Conservation (phyloP, 345 rosid genomes). For the Salix koriyanagi region DNA sequence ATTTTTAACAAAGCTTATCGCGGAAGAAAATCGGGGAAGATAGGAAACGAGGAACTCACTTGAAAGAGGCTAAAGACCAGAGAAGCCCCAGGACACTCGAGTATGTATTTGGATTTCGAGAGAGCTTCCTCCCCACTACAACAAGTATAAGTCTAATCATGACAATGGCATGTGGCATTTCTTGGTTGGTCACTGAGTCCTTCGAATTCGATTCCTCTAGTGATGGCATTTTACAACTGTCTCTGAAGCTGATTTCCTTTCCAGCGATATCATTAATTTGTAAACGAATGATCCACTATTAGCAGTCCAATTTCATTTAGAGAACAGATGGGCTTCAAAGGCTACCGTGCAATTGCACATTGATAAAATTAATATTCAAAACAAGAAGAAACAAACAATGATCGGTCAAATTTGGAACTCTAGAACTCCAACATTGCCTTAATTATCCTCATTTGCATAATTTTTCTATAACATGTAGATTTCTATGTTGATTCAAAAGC, state of each 20-base stretch:
- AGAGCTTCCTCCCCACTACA: constrained; percentile 50
- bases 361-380: not conserved
- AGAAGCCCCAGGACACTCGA: constrained; percentile 50
- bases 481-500: too few species aligned
- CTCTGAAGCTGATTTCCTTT: constrained; percentile 53
- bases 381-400: not conserved
- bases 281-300: not conserved
- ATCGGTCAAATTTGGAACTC: not conserved
- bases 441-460: not conserved
- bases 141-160: constrained; percentile 42
- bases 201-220: constrained; percentile 19
- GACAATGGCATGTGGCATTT: constrained; percentile 43
- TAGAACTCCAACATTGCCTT: not conserved
- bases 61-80: constrained; percentile 55
- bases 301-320: not conserved
- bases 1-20: not conserved
- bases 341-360: not conserved
- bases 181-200: constrained; percentile 25
- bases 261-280: constrained; percentile 15
- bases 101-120: constrained; percentile 54
- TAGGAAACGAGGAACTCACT: constrained; percentile 20
- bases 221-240: constrained; percentile 22
- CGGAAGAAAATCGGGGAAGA: not conserved
- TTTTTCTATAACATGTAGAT: too few species aligned
- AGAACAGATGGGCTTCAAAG: not conserved